Evolutionary conservation across 2,329 filamentous ascomycete genomes (phyloP), one percentile per base, ranked within the genome.

Genomic region (Harringtonia aguacate): DNA sequence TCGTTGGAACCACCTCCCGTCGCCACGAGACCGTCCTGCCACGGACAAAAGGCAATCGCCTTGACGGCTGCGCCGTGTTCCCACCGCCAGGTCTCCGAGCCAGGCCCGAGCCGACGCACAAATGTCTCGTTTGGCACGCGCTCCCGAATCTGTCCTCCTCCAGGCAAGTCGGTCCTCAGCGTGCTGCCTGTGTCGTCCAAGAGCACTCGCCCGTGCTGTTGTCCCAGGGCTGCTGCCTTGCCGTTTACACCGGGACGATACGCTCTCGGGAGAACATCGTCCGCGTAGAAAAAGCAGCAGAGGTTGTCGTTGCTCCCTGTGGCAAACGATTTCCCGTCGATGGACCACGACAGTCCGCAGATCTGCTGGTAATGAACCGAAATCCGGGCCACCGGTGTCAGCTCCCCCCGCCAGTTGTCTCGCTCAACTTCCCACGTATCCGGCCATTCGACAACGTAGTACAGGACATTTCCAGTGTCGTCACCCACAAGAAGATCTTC

Each of bases 11-110:
- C 92, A 33, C 92, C 90, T 4, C 92, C 88, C 1, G 90, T 94
- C 14, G 92, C 92, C 33, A 98, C 64, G 5, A 98, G 72, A 4
- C 83, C 84, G 21, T 84, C 77, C 45, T 90, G 84, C 90, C 89
- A 98, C 0, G 92, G 90, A 50, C 90, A 94, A 62, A 97, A 97
- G 2, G 92, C 88, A 53, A 97, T 92, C 28, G 92, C 92, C 62
- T 98, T 98, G 52, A 97, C 85, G 3, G 92, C 92, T 1, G 90
- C 90, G 22, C 78, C 78, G 59, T 98, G 87, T 12, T 70, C 61
- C 76, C 87, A 92, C 28, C 74, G 74, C 59, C 94, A 79, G 53
- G 75, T 81, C 55, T 84, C 78, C 27, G 70, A 65, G 8, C 77
- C 77, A 7, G 64, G 56, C 3, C 65, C 65, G 22, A 86, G 61